Conservation (phyloP, 2,329 filamentous ascomycete genomes). For the Canariomyces notabilis region DNA sequence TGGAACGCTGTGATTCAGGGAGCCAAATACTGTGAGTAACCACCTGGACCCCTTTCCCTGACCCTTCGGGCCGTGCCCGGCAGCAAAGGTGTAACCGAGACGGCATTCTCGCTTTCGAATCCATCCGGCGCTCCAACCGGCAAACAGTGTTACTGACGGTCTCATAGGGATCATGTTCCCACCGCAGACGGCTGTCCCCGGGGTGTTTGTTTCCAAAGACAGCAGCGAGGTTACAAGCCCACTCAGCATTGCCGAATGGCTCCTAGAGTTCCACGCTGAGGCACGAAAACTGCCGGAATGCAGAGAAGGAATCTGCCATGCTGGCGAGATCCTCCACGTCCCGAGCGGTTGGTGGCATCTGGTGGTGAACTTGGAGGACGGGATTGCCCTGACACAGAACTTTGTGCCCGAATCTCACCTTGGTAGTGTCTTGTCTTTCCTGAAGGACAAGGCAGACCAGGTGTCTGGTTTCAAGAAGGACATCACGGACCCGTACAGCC, state of each 20-base stretch:
- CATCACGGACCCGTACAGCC: constrained; percentile 64
- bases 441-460: constrained; percentile 77
- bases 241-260: constrained; percentile 93
- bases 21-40: constrained; percentile 94
- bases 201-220: constrained; percentile 84
- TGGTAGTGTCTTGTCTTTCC: constrained; percentile 69
- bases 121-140: too few species aligned
- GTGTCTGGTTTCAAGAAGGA: constrained; percentile 78
- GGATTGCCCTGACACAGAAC: constrained; percentile 90
- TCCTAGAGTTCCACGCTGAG: constrained; percentile 81
- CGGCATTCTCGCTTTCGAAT: too few species aligned
- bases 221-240: constrained; percentile 91
- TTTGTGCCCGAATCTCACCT: constrained; percentile 79
- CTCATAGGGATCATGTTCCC: constrained; percentile 99
- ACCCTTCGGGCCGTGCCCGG: too few species aligned
- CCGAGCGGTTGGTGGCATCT: constrained; percentile 96
- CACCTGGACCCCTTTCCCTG: too few species aligned
- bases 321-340: constrained; percentile 86
- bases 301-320: constrained; percentile 75
- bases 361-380: constrained; percentile 80
- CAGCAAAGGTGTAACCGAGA: too few species aligned
- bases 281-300: constrained; percentile 73
- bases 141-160: too few species aligned
- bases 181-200: constrained; percentile 70
- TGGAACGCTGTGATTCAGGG: constrained; percentile 94